These are phyloP conservation scores for Wickerhamiella spandovensis DNA, from an alignment of 805 yeast genomes.

Conservation along the genomic window DNA sequence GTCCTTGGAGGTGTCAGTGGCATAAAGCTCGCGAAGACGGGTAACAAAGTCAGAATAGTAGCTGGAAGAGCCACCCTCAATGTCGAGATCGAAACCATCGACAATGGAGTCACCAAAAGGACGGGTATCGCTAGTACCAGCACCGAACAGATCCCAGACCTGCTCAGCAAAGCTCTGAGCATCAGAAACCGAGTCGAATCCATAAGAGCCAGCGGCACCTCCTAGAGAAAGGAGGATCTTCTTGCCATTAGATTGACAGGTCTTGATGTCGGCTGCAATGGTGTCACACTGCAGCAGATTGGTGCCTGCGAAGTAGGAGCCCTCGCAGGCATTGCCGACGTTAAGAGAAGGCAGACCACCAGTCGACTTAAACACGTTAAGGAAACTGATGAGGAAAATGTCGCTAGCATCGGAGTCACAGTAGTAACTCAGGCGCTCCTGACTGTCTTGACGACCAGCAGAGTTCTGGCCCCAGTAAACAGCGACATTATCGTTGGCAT, in stretches of 20 bases:
- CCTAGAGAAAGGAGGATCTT: slow-evolving; percentile 55
- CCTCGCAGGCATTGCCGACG: slow-evolving; percentile 41
- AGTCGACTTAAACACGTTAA: slow-evolving; percentile 40
- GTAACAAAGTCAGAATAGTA: slow-evolving; percentile 40
- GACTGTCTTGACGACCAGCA: slow-evolving; percentile 33
- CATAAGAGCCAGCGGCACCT: slow-evolving; percentile 41
- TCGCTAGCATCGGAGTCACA: slow-evolving; percentile 59
- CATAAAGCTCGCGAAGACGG: slow-evolving; percentile 18
- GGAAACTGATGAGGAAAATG: slow-evolving; percentile 51
- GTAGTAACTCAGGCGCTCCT: slow-evolving; percentile 35
- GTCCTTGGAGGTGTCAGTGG: slow-evolving; percentile 23
- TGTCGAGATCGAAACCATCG: slow-evolving; percentile 60
- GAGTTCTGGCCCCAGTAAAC: slow-evolving; percentile 83
- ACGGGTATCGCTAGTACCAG: slow-evolving; percentile 25
- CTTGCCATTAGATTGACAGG: slow-evolving; percentile 63
- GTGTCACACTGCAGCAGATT: slow-evolving; percentile 32
- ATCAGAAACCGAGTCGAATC: slow-evolving; percentile 32
- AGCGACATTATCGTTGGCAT: slow-evolving; percentile 45
- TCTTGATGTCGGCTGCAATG: slow-evolving; percentile 45
- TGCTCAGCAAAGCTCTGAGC: slow-evolving; percentile 34
- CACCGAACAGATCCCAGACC: slow-evolving; percentile 38
- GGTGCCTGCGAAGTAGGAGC: slow-evolving; percentile 22
- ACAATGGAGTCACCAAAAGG: slow-evolving; percentile 42
- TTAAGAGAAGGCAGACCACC: slow-evolving; percentile 31
- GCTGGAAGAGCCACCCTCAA: slow-evolving; percentile 34